Conservation (phyloP, 2,329 filamentous ascomycete genomes). For the Paecilomyces fulvus region DNA sequence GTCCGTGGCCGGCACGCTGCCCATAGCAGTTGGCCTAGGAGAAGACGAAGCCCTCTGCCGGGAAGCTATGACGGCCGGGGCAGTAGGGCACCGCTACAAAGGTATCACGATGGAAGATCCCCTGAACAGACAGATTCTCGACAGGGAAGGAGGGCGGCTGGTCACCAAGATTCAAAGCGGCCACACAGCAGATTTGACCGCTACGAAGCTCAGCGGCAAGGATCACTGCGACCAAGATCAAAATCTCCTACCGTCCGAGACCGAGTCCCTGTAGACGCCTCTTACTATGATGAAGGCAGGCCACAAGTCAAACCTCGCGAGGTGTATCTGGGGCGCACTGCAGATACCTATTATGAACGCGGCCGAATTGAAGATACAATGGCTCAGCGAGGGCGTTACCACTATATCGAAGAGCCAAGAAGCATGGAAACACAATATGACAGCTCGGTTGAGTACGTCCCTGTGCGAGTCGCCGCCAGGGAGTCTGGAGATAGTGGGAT, state of each 20-base stretch:
- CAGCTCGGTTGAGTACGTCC: conserved; percentile 16
- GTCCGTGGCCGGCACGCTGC: conserved; percentile 5
- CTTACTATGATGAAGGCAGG: conserved; percentile 19
- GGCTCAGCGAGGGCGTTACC: conserved; percentile 11
- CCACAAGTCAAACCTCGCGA: conserved; percentile 9
- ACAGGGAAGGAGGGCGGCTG: conserved; percentile 9
- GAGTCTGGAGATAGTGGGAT: conserved; percentile 9
- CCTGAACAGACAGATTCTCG: conserved; percentile 12
- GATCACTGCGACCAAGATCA: conserved; percentile 14
- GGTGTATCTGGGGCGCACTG: conserved; percentile 11
- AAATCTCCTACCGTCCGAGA: conserved; percentile 16
- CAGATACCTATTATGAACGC: conserved; percentile 11
- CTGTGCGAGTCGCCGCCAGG: conserved; percentile 12
- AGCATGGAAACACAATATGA: conserved; percentile 12
- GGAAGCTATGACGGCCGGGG: conserved; percentile 8
- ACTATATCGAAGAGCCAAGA: conserved; percentile 16
- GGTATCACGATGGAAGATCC: conserved; percentile 4
- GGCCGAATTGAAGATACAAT: conserved; percentile 9
- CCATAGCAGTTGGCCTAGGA: conserved; percentile 6
- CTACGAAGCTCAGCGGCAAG: conserved; percentile 18
- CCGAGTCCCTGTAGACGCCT: conserved; percentile 8
- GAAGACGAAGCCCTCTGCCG: conserved; percentile 7
- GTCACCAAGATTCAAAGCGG: conserved; percentile 11
- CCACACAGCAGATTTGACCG: conserved; percentile 19
- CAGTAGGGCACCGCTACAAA: conserved; percentile 4